Evolutionary conservation across 2,329 filamentous ascomycete genomes (phyloP).

Genomic region (Alternaria infectoria): DNA sequence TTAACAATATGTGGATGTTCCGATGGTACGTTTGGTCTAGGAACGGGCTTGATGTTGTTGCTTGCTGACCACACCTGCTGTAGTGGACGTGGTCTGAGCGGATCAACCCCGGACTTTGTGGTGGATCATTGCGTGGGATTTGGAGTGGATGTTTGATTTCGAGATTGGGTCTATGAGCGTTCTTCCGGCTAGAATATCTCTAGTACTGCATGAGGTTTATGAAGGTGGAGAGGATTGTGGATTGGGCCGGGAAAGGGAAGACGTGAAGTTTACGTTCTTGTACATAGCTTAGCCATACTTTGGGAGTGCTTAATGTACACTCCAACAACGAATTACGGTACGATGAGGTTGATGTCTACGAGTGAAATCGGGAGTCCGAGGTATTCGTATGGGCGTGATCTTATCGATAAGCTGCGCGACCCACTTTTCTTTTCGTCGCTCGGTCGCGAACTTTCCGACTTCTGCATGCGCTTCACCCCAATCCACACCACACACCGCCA

Average conservation of each 20-base stretch:
- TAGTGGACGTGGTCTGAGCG: background rate
- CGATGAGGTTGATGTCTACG: background rate
- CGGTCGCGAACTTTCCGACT: slow-evolving; percentile 6
- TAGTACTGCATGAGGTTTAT: background rate
- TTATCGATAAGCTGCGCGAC: slow-evolving; percentile 14
- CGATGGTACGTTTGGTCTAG: fast-evolving
- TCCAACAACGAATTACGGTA: background rate
- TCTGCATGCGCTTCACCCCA: background rate
- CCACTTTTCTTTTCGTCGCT: slow-evolving; percentile 11
- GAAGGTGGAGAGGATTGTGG: background rate
- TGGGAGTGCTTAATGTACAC: fast-evolving
- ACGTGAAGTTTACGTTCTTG: background rate
- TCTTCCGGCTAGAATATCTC: background rate
- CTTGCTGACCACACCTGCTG: background rate
- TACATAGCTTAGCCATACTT: fast-evolving
- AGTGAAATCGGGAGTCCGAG: slow-evolving; percentile 9
- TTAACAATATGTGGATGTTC: background rate
- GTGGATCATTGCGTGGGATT: background rate
- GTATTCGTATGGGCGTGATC: background rate
- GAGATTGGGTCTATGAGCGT: background rate
- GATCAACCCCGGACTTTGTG: fast-evolving
- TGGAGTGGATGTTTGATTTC: background rate
- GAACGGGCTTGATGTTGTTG: background rate
- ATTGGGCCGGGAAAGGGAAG: background rate
- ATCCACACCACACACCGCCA: background rate